phyloP scores from a whole-genome alignment of 179 eudicot genomes.

The Patellifolia procumbens region DNA sequence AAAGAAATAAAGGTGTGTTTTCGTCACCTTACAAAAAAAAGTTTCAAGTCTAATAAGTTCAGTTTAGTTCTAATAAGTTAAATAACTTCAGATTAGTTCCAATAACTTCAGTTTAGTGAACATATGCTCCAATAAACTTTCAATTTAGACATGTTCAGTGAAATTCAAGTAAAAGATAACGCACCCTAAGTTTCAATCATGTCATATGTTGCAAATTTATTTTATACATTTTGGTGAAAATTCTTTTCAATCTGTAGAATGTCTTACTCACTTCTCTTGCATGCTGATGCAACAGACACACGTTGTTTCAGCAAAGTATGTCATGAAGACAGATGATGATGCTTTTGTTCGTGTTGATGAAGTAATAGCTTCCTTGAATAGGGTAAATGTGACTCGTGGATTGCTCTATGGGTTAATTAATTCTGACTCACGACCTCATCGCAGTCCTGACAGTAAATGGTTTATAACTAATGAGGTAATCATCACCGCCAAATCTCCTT shows the following conservation, averaged over 20 bases:
- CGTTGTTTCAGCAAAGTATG: constrained; percentile 70
- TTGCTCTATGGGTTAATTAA: constrained; percentile 91
- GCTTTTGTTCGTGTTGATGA: constrained; percentile 97
- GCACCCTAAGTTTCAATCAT: background rate
- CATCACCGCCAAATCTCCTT: background rate
- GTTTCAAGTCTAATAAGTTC: too few relatives aligned
- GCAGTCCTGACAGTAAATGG: constrained; percentile 92
- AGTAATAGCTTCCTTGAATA: constrained; percentile 59
- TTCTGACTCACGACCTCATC: constrained; percentile 75
- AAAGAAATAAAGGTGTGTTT: too few relatives aligned
- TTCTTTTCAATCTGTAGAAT: background rate
- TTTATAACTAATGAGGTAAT: constrained; percentile 76
- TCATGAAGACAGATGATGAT: constrained; percentile 97
- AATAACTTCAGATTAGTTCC: too few relatives aligned
- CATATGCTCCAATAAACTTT: too few relatives aligned
- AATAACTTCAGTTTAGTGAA: too few relatives aligned
- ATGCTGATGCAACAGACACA: constrained; percentile 59
- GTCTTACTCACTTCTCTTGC: constrained; percentile 26
- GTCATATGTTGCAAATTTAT: background rate
- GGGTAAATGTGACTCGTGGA: constrained; percentile 57
- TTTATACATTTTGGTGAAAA: background rate
- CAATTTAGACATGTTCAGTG: too few relatives aligned
- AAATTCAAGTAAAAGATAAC: too few relatives aligned
- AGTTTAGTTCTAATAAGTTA: too few relatives aligned
- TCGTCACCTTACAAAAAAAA: too few relatives aligned